Evolutionary conservation across 2,329 filamentous ascomycete genomes (phyloP).

Genomic region (Hypoxylon sp.): DNA sequence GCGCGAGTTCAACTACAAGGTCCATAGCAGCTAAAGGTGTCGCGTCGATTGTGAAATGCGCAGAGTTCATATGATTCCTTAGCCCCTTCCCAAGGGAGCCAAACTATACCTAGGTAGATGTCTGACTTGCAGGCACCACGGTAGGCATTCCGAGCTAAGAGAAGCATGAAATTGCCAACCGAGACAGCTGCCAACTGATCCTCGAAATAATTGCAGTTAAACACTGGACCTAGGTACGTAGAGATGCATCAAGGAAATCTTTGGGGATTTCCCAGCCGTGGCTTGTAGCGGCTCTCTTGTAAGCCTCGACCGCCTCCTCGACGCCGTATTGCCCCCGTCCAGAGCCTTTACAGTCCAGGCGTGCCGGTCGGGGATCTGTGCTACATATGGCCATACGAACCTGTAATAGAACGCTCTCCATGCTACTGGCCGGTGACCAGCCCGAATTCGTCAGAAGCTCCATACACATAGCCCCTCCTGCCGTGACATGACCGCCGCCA

Average conservation of each 20-base stretch:
- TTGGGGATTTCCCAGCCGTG: constrained; percentile 82
- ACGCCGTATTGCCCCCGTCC: constrained; percentile 70
- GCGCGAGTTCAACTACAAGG: neutral
- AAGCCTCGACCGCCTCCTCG: constrained; percentile 79
- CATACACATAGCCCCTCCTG: constrained; percentile 86
- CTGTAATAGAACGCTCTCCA: constrained; percentile 85
- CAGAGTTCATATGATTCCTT: neutral
- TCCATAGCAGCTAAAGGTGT: neutral
- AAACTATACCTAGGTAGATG: neutral
- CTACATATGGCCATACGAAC: constrained; percentile 81
- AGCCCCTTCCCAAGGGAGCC: neutral
- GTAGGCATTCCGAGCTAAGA: neutral
- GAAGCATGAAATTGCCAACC: neutral
- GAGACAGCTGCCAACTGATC: neutral
- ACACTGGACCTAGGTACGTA: constrained; percentile 7
- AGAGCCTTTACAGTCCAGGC: constrained; percentile 61
- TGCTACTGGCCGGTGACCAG: constrained; percentile 78
- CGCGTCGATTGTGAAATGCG: neutral
- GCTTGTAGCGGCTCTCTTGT: constrained; percentile 71
- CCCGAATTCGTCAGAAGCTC: constrained; percentile 85
- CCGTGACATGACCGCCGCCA: constrained; percentile 88
- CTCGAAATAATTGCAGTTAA: neutral
- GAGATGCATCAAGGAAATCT: constrained; percentile 63
- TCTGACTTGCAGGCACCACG: neutral
- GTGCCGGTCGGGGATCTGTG: constrained; percentile 76